Base-by-base conservation (phyloP, 768 basidiomycete genomes). In the Calvatia gigantea region DNA sequence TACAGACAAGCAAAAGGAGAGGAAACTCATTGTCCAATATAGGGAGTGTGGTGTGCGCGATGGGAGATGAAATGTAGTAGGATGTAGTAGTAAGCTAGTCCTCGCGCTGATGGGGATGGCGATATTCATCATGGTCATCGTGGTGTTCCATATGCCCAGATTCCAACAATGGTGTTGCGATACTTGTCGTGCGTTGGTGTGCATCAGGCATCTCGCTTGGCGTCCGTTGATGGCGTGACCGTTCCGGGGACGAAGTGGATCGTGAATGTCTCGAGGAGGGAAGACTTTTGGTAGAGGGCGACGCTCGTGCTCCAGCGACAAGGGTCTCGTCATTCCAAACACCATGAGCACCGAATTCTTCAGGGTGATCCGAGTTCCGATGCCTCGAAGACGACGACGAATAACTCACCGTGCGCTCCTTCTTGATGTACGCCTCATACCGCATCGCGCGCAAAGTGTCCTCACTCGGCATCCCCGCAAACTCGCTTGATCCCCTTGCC, bases 361-460 rank as follows among this genome's bases (percentile, higher is more conserved):
- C 60, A 9, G 47, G 14, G 25, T 51, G 60, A 33, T 53, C 54
- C 8, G 27, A 6, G 15, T 17, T 23, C 14, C 46, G 28, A 31
- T 6, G 29, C 37, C 33, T 14, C 23, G 58, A n/a, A n/a, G n/a
- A n/a, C n/a, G n/a, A n/a, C n/a, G n/a, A 39, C 57, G 63, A 45
- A 28, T 28, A 15, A 37, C 49, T 41, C 69, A 35, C n/a, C 23
- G 46, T n/a, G 23, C 64, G 45, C 41, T 71, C 65, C 61, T 73
- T 72, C 44, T 67, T 64, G 62, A 70, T 64, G 54, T 77, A 75
- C 48, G 71, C 65, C 28, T 70, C 67, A 65, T 69, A 78, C 55
- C 76, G 65, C 59, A 71, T 63, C 42, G 67, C 61, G 25, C 75
- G 65, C 51, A 79, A 65, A 50, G 72, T 69, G 54, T 80, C 76